A percentile compares a stretch with the other conserved stretches of the same genome.
Conservation (phyloP, 768 basidiomycete species). For the Russula virescens region DNA sequence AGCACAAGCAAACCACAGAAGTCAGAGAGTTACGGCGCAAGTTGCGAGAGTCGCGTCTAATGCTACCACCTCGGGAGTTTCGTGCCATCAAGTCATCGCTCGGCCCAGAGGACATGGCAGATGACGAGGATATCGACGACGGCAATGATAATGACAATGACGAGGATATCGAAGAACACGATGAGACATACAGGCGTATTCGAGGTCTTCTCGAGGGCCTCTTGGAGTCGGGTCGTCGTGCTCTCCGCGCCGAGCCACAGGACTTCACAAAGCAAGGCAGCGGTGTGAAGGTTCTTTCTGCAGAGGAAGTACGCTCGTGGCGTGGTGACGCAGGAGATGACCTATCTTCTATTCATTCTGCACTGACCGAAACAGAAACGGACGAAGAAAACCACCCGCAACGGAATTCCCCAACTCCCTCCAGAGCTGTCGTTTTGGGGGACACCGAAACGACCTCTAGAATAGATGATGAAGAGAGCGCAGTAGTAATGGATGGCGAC, state of each 20-base stretch:
- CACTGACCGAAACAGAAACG: slow-evolving; percentile 21
- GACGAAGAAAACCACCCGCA: slow-evolving; percentile 20
- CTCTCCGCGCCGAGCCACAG: slow-evolving; percentile 52
- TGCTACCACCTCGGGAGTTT: slow-evolving; percentile 62
- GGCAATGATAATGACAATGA: slow-evolving; percentile 35
- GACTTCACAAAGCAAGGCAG: slow-evolving; percentile 44
- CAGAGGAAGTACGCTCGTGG: slow-evolving; percentile 66
- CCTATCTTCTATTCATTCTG: slow-evolving; percentile 17
- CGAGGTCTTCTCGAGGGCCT: slow-evolving; percentile 58
- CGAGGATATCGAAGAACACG: slow-evolving; percentile 36
- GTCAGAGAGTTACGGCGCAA: slow-evolving; percentile 80
- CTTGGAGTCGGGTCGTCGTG: slow-evolving; percentile 50
- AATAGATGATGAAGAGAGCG: slow-evolving; percentile 30
- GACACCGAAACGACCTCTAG: slow-evolving; percentile 19
- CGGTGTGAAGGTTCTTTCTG: slow-evolving; percentile 61
- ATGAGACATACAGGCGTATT: slow-evolving; percentile 58
- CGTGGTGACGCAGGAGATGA: slow-evolving; percentile 28
- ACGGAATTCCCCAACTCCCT: slow-evolving; percentile 23
- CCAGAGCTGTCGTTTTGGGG: slow-evolving; percentile 24
- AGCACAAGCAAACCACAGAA: slow-evolving; percentile 76
- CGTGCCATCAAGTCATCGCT: slow-evolving; percentile 50
- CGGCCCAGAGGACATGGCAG: slow-evolving; percentile 38
- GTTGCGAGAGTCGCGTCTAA: slow-evolving; percentile 74
- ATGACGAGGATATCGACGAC: slow-evolving; percentile 34
- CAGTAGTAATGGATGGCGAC: slow-evolving; percentile 25